These are phyloP conservation scores for Lentinula guzmanii DNA, from an alignment of 768 basidiomycete genomes.

Conservation along the genomic window DNA sequence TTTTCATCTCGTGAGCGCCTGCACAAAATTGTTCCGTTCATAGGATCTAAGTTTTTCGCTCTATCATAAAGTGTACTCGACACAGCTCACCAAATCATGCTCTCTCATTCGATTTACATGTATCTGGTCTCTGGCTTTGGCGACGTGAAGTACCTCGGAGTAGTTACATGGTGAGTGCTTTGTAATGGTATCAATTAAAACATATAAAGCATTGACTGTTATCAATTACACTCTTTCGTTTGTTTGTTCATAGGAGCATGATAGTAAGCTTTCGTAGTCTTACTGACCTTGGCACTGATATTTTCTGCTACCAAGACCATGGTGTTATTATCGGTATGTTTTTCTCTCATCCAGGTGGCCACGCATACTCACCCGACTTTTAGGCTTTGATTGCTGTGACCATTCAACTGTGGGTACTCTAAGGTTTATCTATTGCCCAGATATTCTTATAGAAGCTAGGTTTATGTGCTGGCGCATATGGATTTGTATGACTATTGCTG, in stretches of 20 bases:
- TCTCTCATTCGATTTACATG: constrained; percentile 1
- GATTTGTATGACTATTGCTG: not conserved
- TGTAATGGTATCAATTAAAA: not conserved
- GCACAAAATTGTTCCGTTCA: not conserved
- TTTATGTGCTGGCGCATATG: constrained; percentile 5
- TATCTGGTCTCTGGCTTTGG: not conserved
- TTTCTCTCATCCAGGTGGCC: not conserved
- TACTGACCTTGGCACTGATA: not conserved
- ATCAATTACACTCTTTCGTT: not conserved
- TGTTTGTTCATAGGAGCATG: not conserved
- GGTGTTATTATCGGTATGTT: constrained; percentile 4
- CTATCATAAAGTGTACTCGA: not conserved
- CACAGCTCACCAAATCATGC: constrained; percentile 4
- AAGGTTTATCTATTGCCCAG: too few species aligned
- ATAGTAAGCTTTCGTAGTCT: not conserved
- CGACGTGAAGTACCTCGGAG: not conserved
- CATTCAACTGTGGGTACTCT: not conserved
- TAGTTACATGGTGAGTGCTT: not conserved
- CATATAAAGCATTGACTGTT: not conserved
- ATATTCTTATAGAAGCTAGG: not conserved
- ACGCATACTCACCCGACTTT: not conserved
- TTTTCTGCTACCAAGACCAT: not conserved
- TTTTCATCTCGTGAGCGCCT: not conserved
- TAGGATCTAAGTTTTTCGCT: not conserved
- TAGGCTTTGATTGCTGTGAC: not conserved